phyloP scores from a whole-genome alignment of 1,284 basidiomycete species.

The Trichosporon ovoides region DNA sequence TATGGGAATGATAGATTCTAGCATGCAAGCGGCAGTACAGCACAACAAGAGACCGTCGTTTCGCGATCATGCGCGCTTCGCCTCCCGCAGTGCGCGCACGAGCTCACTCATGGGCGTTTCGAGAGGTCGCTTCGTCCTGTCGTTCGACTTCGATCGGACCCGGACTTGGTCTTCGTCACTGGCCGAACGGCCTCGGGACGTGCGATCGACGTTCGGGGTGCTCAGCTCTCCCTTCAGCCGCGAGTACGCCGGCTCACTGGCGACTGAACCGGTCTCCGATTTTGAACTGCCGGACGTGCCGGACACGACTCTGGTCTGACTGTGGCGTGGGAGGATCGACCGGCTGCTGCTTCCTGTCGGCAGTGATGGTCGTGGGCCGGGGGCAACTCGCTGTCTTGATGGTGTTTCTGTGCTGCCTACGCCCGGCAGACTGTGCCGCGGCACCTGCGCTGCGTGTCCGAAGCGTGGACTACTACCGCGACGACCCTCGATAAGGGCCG shows the following conservation, averaged over 20 bases:
- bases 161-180: slow-evolving; percentile 9
- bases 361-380: not conserved
- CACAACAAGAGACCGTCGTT: not conserved
- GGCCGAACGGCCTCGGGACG: not conserved
- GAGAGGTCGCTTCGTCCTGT: not conserved
- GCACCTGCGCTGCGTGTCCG: not conserved
- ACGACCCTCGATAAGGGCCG: not conserved
- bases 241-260: slow-evolving; percentile 39
- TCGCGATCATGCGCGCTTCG: not conserved
- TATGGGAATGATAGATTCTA: not conserved
- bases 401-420: not conserved
- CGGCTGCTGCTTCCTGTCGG: not conserved
- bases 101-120: slow-evolving; percentile 9
- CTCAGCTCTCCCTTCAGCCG: slow-evolving; percentile 32
- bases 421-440: not conserved
- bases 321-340: not conserved
- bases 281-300: not conserved
- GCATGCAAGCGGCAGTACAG: not conserved
- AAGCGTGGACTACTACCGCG: not conserved
- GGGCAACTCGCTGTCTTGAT: not conserved
- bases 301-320: not conserved
- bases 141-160: not conserved
- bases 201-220: not conserved
- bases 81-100: slow-evolving; percentile 11
- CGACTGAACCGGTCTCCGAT: slow-evolving; percentile 17